These are phyloP conservation scores for Linnemannia exigua DNA, from an alignment of 192 early-diverging fungal genomes.

Conservation along the genomic window DNA sequence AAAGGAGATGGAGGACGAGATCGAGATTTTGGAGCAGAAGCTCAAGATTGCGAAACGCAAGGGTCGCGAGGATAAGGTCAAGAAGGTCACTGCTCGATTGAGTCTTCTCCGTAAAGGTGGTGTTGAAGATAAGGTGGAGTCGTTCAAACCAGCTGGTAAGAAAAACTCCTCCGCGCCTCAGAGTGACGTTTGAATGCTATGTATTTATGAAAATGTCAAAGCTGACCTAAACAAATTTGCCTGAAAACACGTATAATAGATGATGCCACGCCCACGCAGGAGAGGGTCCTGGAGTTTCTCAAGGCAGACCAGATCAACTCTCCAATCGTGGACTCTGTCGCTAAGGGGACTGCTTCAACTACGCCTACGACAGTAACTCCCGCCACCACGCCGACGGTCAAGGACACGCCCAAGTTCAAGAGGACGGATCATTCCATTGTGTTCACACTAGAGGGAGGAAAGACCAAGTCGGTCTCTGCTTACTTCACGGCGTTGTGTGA, in stretches of 20 bases:
- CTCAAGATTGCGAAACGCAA: conserved; percentile 96
- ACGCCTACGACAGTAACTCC: conserved; percentile 15
- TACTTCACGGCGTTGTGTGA: conserved; percentile 65
- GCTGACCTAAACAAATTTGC: not conserved
- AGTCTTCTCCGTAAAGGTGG: conserved; percentile 74
- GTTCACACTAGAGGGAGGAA: conserved; percentile 76
- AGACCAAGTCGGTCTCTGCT: conserved; percentile 75
- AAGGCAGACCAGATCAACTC: conserved; percentile 19
- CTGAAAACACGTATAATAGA: not conserved
- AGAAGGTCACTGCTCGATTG: conserved; percentile 84
- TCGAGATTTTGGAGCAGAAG: conserved; percentile 97
- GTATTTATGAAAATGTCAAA: not conserved
- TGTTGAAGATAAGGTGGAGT: conserved; percentile 34
- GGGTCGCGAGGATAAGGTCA: conserved; percentile 87
- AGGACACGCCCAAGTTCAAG: conserved; percentile 63
- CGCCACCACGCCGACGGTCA: conserved; percentile 26
- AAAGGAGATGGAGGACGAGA: conserved; percentile 92
- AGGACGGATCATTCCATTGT: conserved; percentile 73
- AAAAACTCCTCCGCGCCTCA: not conserved
- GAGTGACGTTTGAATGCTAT: not conserved
- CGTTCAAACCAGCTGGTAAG: conserved; percentile 17
- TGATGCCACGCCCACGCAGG: conserved; percentile 43
- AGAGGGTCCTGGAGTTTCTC: conserved; percentile 37
- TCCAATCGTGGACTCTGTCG: conserved; percentile 34
- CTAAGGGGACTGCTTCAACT: conserved; percentile 24